Percentiles rank a stretch among this genome's conserved stretches.
Evolutionary conservation across 768 basidiomycete genomes (phyloP).

Genomic region (Neoboletus subvelutipes): DNA sequence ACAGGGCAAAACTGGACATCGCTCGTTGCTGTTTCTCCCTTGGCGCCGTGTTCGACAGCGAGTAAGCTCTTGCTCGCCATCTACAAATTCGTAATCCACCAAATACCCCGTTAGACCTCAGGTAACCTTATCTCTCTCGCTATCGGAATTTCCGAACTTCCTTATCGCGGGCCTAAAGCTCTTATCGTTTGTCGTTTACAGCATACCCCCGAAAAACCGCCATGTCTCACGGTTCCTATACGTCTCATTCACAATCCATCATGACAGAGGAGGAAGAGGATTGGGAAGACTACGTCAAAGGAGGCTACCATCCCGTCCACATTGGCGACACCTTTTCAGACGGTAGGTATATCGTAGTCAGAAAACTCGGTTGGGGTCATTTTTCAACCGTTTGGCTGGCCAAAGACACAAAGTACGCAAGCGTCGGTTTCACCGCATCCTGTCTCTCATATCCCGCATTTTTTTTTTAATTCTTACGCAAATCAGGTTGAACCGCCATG

Average conservation of each 20-base stretch:
- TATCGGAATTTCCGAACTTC: constrained; percentile 25
- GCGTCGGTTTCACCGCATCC: constrained; percentile 2
- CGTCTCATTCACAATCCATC: constrained; percentile 71
- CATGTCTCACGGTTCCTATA: constrained; percentile 75
- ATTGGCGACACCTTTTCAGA: constrained; percentile 90
- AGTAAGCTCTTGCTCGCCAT: background rate
- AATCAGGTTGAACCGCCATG: constrained; percentile 87
- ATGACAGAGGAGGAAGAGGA: constrained; percentile 93
- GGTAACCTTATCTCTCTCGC: constrained; percentile 28
- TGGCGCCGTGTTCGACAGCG: background rate
- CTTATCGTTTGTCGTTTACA: constrained; percentile 37
- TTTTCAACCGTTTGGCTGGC: constrained; percentile 94
- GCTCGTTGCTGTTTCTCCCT: background rate
- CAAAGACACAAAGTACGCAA: constrained; percentile 70
- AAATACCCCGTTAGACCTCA: constrained; percentile 29
- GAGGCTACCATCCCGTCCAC: constrained; percentile 90
- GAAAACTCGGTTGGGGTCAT: constrained; percentile 96
- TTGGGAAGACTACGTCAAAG: constrained; percentile 83
- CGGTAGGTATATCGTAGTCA: constrained; percentile 83
- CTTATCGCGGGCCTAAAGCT: constrained; percentile 31
- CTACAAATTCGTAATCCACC: background rate
- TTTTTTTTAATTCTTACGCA: constrained; percentile 12
- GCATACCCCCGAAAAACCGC: constrained; percentile 35
- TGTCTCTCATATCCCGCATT: background rate
- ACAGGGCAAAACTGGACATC: background rate